Percentiles rank a stretch among this genome's conserved stretches.
Conservation (phyloP, 768 basidiomycete species). For the Grammothele lineata region DNA sequence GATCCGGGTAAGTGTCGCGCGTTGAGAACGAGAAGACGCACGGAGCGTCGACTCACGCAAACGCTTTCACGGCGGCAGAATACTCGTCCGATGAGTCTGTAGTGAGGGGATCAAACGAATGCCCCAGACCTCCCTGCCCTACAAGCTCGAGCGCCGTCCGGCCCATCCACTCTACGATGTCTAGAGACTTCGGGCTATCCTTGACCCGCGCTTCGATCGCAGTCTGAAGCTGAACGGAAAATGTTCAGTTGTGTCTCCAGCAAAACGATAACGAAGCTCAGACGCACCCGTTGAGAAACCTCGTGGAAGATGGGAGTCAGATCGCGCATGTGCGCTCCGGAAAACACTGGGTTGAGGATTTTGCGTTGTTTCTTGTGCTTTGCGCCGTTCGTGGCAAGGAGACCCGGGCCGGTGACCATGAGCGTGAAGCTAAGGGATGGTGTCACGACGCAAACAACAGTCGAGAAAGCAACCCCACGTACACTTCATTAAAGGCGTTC, state of each 20-base stretch:
- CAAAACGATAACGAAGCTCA: not conserved
- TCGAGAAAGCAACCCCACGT: not conserved
- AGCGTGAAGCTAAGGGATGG: not conserved
- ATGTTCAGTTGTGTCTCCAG: not conserved
- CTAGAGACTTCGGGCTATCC: conserved; percentile 13
- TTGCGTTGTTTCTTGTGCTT: conserved; percentile 19
- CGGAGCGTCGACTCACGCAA: conserved; percentile 22
- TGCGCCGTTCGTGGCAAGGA: conserved; percentile 15
- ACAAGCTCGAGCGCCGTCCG: conserved; percentile 32
- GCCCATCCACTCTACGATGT: conserved; percentile 23
- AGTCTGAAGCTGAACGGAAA: conserved; percentile 3
- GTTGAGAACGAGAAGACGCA: conserved; percentile 32
- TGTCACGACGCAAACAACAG: too few species aligned
- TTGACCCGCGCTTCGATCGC: conserved; percentile 8
- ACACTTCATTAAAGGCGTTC: not conserved
- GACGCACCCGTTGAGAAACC: conserved; percentile 7
- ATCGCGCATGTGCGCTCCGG: conserved; percentile 18
- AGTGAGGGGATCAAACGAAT: conserved; percentile 32
- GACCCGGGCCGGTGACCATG: conserved; percentile 12
- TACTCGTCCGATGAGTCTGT: conserved; percentile 21
- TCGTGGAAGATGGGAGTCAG: conserved; percentile 21
- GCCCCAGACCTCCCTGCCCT: conserved; percentile 43
- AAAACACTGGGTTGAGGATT: conserved; percentile 22
- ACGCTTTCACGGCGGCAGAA: conserved; percentile 15
- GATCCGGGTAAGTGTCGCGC: not conserved